These are phyloP conservation scores for Colletotrichum sp. DNA, from an alignment of 2,329 filamentous ascomycete genomes.

Conservation along the genomic window DNA sequence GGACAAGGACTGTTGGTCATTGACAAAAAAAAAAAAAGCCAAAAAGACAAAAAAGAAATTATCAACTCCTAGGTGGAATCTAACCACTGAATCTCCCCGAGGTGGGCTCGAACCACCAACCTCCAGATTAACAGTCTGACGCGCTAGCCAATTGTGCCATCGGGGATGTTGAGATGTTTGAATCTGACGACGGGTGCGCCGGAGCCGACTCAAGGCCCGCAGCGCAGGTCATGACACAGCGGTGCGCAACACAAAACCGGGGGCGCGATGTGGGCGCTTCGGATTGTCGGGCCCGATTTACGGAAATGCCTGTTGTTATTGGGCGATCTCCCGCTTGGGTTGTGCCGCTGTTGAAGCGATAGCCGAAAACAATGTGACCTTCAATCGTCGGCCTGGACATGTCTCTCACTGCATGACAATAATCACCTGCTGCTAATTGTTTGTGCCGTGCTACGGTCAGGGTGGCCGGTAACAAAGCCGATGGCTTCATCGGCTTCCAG, in stretches of 20 bases:
- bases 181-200: neutral
- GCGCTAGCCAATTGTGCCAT: conserved; percentile 12
- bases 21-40: neutral
- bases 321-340: conserved; percentile 10
- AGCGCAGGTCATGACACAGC: neutral
- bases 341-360: neutral
- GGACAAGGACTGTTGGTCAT: too few species aligned
- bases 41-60: neutral
- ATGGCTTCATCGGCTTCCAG: neutral
- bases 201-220: neutral
- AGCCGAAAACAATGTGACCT: neutral
- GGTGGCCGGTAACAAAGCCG: neutral
- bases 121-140: conserved; percentile 11
- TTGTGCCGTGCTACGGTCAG: neutral
- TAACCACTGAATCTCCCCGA: neutral
- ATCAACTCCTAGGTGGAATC: neutral
- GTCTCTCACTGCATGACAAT: neutral
- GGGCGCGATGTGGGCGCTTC: neutral
- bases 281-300: neutral
- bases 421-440: neutral
- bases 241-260: neutral
- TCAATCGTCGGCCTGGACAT: neutral
- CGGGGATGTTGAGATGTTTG: neutral
- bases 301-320: neutral
- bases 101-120: conserved; percentile 11